A percentile compares a stretch with the other conserved stretches of the same genome.
Evolutionary conservation across 2,329 filamentous ascomycete species (phyloP).

Genomic region (Phyllosticta citriasiana): DNA sequence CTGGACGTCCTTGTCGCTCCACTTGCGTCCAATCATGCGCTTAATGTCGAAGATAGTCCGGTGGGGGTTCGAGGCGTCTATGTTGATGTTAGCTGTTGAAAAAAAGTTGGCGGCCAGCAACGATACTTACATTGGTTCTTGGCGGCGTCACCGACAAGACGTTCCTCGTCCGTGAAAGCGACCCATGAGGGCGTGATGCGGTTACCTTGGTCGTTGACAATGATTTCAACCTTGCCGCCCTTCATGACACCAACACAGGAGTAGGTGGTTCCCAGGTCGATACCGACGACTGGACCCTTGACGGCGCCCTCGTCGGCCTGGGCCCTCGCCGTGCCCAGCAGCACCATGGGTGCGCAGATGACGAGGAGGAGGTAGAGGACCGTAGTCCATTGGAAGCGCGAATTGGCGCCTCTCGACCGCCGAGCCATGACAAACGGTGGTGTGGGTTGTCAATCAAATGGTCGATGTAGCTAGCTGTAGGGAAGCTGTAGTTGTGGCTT

Average conservation of each 20-base stretch:
- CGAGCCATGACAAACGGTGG: conserved; percentile 39
- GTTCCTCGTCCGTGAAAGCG: conserved; percentile 93
- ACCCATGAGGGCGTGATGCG: conserved; percentile 60
- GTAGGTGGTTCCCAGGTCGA: conserved; percentile 28
- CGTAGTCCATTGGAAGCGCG: conserved; percentile 74
- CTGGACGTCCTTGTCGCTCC: conserved; percentile 60
- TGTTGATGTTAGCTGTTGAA: neutral
- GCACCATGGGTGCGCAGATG: conserved; percentile 72
- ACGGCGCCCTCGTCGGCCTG: conserved; percentile 54
- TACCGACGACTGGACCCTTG: conserved; percentile 26
- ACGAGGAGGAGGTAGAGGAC: conserved; percentile 87
- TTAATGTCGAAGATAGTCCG: conserved; percentile 41
- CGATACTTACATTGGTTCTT: conserved; percentile 29
- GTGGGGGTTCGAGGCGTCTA: conserved; percentile 37
- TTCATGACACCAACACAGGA: conserved; percentile 32
- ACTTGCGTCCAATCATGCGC: conserved; percentile 44
- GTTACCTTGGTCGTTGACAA: conserved; percentile 36
- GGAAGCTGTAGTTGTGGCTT: neutral
- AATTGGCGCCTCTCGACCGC: conserved; percentile 52
- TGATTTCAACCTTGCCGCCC: conserved; percentile 33
- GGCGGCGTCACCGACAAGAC: conserved; percentile 83
- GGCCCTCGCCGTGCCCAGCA: conserved; percentile 66
- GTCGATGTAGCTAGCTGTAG: neutral
- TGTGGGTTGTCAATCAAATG: neutral
- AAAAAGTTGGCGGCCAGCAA: too few species aligned